Base-by-base conservation (phyloP, 192 early-diverging fungal genomes). In the Obelidium mucronatum region DNA sequence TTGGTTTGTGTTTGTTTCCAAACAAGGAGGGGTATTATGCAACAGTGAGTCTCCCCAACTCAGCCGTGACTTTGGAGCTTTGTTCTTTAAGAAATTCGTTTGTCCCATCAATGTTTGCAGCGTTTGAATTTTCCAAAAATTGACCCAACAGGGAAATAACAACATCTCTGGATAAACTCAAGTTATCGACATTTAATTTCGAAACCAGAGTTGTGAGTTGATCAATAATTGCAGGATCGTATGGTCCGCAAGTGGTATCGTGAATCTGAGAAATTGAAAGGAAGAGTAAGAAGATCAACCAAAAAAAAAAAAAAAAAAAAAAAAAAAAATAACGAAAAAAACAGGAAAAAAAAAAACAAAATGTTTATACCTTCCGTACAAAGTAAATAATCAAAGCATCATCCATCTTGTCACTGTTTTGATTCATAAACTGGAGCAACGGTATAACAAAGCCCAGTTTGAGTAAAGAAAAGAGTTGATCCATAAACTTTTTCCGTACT, bases 361-460 rank as follows among this genome's bases (percentile, higher is more conserved):
- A 73, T 35, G n/a, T n/a, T n/a, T n/a, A 36, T 17, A 76, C 75
- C 75, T 51, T 22, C 6, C 30, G 17, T 35, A 68, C 5, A 40
- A 76, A 76, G 55, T 76, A 76, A 8, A 67, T 24, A 3, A 67
- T 15, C 22, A 76, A 34, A 13, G 75, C 33, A 44, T 76, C 75
- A 44, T 76, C 75, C 73, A 75, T 52, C 28, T 65, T 62, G 8
- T 31, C 35, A 52, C 44, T 31, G 31, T 69, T 69, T 30, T 44
- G 42, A 6, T 30, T 8, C n/a, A 69, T 36, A 33, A 69, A 69
- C 19, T 65, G 17, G 33, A 76, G 36, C 0, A 55, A 35, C 1
- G 75, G 64, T 3, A 67, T 40, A 1, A 58, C 75, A 40, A 53
- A 76, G 3, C 75, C 75, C 5, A 76, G 75, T 54, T 76, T 76